Evolutionary conservation across 805 yeast species (phyloP).

Genomic region (Nakazawaea anatomiae): DNA sequence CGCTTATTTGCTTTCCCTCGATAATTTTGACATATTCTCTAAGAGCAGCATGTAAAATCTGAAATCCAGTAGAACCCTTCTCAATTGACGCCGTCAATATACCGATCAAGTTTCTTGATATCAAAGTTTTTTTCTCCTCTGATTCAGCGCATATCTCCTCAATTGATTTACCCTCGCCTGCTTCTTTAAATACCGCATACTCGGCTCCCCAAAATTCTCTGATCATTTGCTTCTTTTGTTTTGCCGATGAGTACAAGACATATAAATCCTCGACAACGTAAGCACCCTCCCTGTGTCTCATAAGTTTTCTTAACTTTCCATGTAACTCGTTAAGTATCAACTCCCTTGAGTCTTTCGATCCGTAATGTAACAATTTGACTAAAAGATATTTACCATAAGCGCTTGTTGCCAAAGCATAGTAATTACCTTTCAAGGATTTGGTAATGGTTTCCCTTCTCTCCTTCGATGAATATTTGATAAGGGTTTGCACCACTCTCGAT

Average conservation of each 20-base stretch:
- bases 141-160: constrained; percentile 60
- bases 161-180: constrained; percentile 57
- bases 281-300: constrained; percentile 98
- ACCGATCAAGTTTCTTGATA: constrained; percentile 69
- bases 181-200: constrained; percentile 82
- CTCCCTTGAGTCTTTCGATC: constrained; percentile 75
- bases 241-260: constrained; percentile 76
- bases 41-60: constrained; percentile 94
- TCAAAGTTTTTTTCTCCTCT: constrained; percentile 71
- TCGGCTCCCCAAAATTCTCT: constrained; percentile 97
- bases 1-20: constrained; percentile 64
- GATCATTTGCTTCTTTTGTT: constrained; percentile 85
- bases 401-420: constrained; percentile 79
- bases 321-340: constrained; percentile 77
- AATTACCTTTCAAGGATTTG: constrained; percentile 64
- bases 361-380: constrained; percentile 87
- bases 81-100: constrained; percentile 88
- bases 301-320: constrained; percentile 83
- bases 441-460: constrained; percentile 72
- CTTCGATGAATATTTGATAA: constrained; percentile 78
- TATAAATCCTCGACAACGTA: constrained; percentile 92
- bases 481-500: constrained; percentile 90
- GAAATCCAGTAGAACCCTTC: constrained; percentile 95
- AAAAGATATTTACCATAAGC: constrained; percentile 90
- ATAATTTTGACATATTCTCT: constrained; percentile 75